Evolutionary conservation across 1,284 basidiomycete genomes (phyloP), one percentile per base, ranked within the genome.

Genomic region (Anthracocystis walkeri): DNA sequence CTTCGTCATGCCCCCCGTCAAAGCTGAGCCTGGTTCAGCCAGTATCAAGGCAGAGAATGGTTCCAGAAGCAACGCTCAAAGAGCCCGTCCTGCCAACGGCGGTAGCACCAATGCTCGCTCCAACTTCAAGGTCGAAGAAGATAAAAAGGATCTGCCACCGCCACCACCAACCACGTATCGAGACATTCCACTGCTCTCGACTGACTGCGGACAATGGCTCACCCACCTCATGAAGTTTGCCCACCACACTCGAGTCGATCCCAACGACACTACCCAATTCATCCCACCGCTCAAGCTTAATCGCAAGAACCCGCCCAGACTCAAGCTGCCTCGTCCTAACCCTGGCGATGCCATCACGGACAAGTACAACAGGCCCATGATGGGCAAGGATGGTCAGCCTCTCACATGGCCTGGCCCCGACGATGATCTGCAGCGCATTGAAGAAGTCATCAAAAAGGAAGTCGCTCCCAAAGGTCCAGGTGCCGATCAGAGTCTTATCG

Each of bases 231-330:
- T 84, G 75, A 79, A 81, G 62, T 80, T 84, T 65, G 82, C 75
- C n/a, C 76, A 77, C 42, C 80, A 82, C 48, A 69, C 71, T 31
- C 74, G 74, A 29, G 72, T 83, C 45, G 82, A 84, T 49, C 83
- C 82, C 21, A 77, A 76, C 50, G 72, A 82, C 38, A 31, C 79
- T 27, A 16, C 62, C 7, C 80, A 82, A 45, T 84, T 84, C 58
- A 63, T 79, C 10, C 75, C 74, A 4, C 83, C 83, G 21, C 74
- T 84, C 70, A 84, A 83, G 70, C 77, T 84, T 45, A 84, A 84
- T 48, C 69, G 83, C 45, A 84, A 84, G 74, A 79, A 74, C 58
- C 80, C 81, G 12, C 79, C 82, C n/a, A 71, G 80, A n/a, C 72
- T 69, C 59, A 84, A 84, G 61, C 53, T 77, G 56, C 72, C 76